Percentiles rank a stretch among this genome's conserved stretches.
Conservation (phyloP, 306 rosid species). For the Mimosa bimucronata region DNA sequence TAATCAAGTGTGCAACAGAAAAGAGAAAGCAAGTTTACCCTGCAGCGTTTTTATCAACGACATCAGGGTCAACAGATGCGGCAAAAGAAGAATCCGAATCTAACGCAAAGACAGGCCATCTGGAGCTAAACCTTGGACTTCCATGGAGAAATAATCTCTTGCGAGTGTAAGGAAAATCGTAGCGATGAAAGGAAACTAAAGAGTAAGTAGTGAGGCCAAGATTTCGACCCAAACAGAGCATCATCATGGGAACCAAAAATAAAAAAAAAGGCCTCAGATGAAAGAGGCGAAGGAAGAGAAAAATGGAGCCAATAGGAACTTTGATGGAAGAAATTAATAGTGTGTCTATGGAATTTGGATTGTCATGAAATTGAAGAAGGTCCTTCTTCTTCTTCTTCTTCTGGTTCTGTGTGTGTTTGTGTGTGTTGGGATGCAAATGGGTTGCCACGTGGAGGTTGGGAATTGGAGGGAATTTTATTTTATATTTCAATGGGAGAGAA, state of each 20-base stretch:
- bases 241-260: not conserved
- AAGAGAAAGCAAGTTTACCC: slow-evolving; percentile 46
- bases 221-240: slow-evolving; percentile 57
- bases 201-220: slow-evolving; percentile 48
- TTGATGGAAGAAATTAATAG: not conserved
- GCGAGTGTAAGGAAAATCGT: slow-evolving; percentile 28
- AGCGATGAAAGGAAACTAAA: slow-evolving; percentile 23
- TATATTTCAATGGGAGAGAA: not conserved
- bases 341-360: slow-evolving; percentile 5
- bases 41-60: slow-evolving; percentile 56
- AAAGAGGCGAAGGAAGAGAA: not conserved
- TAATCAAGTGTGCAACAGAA: not conserved
- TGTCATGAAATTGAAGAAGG: slow-evolving; percentile 8
- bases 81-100: slow-evolving; percentile 66
- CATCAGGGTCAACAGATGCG: slow-evolving; percentile 63
- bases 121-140: slow-evolving; percentile 35
- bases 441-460: slow-evolving; percentile 11
- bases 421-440: not conserved
- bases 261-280: not conserved
- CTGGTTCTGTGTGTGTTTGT: not conserved
- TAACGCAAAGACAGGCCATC: slow-evolving; percentile 58
- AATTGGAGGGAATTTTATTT: slow-evolving; percentile 9
- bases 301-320: not conserved
- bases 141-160: slow-evolving; percentile 33
- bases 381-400: not conserved